Evolutionary conservation across 306 rosid genomes (phyloP).

Genomic region (Quercus bicolor): DNA sequence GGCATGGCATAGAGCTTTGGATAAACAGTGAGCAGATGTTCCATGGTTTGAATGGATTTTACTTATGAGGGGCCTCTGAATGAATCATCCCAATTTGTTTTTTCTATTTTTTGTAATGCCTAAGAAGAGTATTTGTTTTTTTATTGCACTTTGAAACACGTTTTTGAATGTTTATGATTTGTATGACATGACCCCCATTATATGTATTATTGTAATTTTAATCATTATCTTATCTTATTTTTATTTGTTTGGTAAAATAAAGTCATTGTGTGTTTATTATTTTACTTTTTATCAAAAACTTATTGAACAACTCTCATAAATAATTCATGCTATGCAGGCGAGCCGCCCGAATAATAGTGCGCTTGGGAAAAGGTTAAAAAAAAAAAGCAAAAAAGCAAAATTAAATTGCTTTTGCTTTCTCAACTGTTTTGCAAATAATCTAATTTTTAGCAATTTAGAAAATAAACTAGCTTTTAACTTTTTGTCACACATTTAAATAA

Average conservation of each 20-base stretch:
- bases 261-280: no score
- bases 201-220: neutral
- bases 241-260: neutral
- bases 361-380: no score
- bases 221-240: neutral
- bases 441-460: no score
- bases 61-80: constrained; percentile 4
- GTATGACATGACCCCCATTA: neutral
- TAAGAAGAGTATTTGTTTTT: neutral
- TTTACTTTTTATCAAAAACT: no score
- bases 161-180: neutral
- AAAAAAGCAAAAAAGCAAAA: no score
- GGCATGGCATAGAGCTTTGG: constrained; percentile 1
- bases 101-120: neutral
- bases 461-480: no score
- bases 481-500: no score
- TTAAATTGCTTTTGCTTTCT: no score
- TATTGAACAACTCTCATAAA: no score
- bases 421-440: no score
- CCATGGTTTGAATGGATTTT: neutral
- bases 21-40: constrained; percentile 10
- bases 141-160: neutral
- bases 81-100: constrained; percentile 7
- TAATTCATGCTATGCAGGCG: no score
- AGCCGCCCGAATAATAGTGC: no score